Evolutionary conservation across 371 early-diverging fungal species (phyloP), one percentile per base, ranked within the genome.

Genomic region (Capillidium rhysosporum): DNA sequence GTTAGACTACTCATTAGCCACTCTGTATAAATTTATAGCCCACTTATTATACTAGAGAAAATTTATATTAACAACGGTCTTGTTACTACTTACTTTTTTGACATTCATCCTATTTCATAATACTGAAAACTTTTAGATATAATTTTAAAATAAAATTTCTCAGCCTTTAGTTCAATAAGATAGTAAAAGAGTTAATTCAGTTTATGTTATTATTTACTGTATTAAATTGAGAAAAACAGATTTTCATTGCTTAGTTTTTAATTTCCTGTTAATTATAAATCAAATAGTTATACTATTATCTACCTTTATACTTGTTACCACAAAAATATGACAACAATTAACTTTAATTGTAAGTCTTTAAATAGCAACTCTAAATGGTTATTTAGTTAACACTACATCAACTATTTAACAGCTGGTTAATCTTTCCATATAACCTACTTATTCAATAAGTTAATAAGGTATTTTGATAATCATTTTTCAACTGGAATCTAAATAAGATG

Each of bases 11-110:
- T 88, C 92, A 1, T 69, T 89, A 44, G 82, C 89, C 0, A 91
- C 90, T 56, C 76, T 94, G 1, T 92, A 86, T 62, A 73, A 84
- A 1, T 58, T 87, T 21, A 89, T 84, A 8, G 85, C 91, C 0
- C 93, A 95, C 64, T 66, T 95, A 29, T 81, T 90, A 34, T 88
- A 83, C 60, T 92, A 92, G 92, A 62, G 75, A 41, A 84, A 86
- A 57, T 92, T 91, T 2, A 82, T 81, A 58, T 65, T 92, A 34
- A 85, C 92, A 40, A 78, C 86, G 62, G 82, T 83, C 5, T 79
- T 92, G 41, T 74, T 69, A 55, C 68, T 77, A 30, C 66, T 76
- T 43, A 86, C 75, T 84, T 8, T 94, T 92, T 61, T 80, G 84
- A 0, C 74, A 86, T 0, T 72, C 84, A 0, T 82, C 82, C 9